Base-by-base conservation (phyloP, 2,329 filamentous ascomycete genomes). In the Pestalotiopsis sp. region DNA sequence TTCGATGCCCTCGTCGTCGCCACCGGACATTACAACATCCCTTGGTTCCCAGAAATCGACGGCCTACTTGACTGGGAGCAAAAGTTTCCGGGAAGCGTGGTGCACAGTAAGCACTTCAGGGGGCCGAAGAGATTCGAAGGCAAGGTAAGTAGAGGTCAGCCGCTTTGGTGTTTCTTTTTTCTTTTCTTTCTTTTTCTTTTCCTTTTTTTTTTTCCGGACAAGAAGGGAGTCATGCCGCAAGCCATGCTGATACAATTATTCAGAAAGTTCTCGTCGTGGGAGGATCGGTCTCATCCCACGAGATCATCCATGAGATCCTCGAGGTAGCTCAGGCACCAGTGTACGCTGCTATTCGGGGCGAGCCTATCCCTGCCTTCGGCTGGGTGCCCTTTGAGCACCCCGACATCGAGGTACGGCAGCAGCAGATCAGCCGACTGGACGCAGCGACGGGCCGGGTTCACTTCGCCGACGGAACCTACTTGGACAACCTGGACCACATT, bases 101-200 rank as follows among this genome's bases (percentile, higher is more conserved):
- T 83, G 2, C 91, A 93, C 74, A 93, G 92, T 1, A 95, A 94
- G 75, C 87, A 87, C 70, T 95, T 93, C 74, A 86, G 92, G 13
- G 84, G 41, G 2, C 57, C 68, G 4, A 65, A 64, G 27, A 66
- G 67, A 17, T 72, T 78, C 63, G 71, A 68, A 62, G 79, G 74
- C 13, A 82, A 82, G 73, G 76, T 78, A 31, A 66, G 66, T 63
- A 23, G 20, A n/a, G 2, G 23, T 31, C 9, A 9, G 31, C 31
- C 31, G 31, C 2, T 13, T 38, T 25, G 25, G 4, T 25, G 20
- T 23, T 23, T 23, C 20, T 23, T 56, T 45, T 36, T 11, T 58
- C 6, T 58, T 14, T 27, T 17, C 2, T 17, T 12, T 49, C 27
- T 25, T 25, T 4, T 13, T 36, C 41, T 45, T 36, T 11, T 58